A percentile compares a stretch with the other conserved stretches of the same genome.
Evolutionary conservation across 129 eudicot genomes (phyloP).

Genomic region (Pulicaria dysenterica): DNA sequence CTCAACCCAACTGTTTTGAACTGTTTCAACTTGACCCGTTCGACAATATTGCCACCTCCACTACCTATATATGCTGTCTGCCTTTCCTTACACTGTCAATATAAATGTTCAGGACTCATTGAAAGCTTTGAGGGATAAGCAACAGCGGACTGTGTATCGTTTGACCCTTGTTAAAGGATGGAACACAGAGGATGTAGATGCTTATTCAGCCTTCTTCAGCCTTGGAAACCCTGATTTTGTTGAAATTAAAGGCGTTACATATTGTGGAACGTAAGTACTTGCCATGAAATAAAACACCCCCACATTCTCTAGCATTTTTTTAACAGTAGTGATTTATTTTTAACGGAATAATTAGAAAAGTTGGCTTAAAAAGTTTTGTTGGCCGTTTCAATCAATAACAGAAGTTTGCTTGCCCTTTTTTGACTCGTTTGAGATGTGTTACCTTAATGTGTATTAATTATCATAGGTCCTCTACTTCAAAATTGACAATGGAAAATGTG

Average conservation of each 20-base stretch:
- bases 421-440: too few species aligned
- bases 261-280: conserved; percentile 94
- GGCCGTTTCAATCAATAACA: not conserved
- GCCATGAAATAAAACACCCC: not conserved
- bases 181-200: conserved; percentile 93
- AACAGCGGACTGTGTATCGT: conserved; percentile 95
- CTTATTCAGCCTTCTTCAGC: conserved; percentile 72
- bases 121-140: conserved; percentile 80
- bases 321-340: not conserved
- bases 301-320: not conserved
- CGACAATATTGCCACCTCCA: not conserved
- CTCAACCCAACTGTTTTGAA: too few species aligned
- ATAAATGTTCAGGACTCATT: conserved; percentile 67
- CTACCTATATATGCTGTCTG: not conserved
- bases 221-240: conserved; percentile 91
- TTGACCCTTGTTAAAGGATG: conserved; percentile 97
- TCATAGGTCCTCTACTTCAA: conserved; percentile 92
- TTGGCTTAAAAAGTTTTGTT: not conserved
- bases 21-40: too few species aligned
- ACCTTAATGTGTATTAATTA: not conserved
- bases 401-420: not conserved
- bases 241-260: conserved; percentile 98
- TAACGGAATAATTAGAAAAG: not conserved
- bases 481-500: conserved; percentile 96
- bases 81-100: not conserved